A percentile compares a stretch with the other conserved stretches of the same genome.
Evolutionary conservation across 2,329 filamentous ascomycete species (phyloP).

Genomic region (Drechslera avenae): DNA sequence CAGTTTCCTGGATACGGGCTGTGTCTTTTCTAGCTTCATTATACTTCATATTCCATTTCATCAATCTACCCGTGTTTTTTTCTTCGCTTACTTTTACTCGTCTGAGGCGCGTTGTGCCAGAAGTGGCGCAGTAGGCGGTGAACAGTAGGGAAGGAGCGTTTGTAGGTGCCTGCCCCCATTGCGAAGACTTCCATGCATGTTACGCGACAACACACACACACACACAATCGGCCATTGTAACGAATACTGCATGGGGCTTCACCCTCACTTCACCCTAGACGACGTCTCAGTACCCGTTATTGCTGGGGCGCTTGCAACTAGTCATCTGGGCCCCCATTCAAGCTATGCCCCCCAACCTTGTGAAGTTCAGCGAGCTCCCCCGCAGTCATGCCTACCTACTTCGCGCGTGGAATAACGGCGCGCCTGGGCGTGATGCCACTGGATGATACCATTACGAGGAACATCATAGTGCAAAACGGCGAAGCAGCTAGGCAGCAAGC

Average conservation of each 20-base stretch:
- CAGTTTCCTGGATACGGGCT: too few species aligned
- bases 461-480: constrained; percentile 30
- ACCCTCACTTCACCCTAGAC: constrained; percentile 6
- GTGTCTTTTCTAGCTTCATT: too few species aligned
- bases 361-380: background rate
- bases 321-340: background rate
- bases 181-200: constrained; percentile 15
- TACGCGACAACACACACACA: constrained; percentile 18
- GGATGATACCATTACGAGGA: constrained; percentile 31
- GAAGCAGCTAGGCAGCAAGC: constrained; percentile 24
- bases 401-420: constrained; percentile 33
- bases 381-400: constrained; percentile 40
- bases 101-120: too few species aligned
- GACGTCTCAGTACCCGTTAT: background rate
- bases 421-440: constrained; percentile 34
- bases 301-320: background rate
- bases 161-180: constrained; percentile 17
- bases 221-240: constrained; percentile 8
- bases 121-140: background rate
- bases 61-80: too few species aligned
- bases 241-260: background rate
- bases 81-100: too few species aligned
- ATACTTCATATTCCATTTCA: too few species aligned
- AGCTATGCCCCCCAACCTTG: background rate
- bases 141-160: constrained; percentile 6